These are phyloP conservation scores for Zoysia pacifica DNA, from an alignment of 176 grass and related monocot genomes.

Conservation along the genomic window DNA sequence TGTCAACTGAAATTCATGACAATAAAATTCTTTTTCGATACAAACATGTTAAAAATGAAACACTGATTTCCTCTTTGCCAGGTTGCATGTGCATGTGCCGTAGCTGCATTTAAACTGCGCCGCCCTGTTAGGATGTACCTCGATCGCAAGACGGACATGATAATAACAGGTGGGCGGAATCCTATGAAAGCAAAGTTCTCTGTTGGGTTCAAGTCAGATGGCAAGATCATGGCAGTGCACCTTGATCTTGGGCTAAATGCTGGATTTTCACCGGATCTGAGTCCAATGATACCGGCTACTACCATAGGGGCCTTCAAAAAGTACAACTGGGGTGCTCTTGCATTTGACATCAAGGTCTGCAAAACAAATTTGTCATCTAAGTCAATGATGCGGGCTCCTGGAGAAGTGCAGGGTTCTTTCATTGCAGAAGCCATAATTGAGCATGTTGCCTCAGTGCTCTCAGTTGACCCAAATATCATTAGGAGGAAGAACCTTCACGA, in stretches of 20 bases:
- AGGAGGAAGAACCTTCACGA: conserved; percentile 80
- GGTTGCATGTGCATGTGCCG: conserved; percentile 61
- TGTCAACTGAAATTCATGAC: not conserved
- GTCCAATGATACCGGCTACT: not conserved
- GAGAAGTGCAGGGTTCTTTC: conserved; percentile 82
- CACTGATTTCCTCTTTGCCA: conserved; percentile 20
- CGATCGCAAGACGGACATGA: conserved; percentile 81
- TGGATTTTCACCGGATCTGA: conserved; percentile 41
- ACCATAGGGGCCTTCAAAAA: conserved; percentile 60
- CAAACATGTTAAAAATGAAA: no score
- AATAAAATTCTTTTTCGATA: no score
- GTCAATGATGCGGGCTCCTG: conserved; percentile 72
- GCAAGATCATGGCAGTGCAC: conserved; percentile 68
- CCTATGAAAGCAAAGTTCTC: conserved; percentile 65
- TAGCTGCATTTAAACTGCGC: conserved; percentile 63
- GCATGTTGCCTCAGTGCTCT: conserved; percentile 64
- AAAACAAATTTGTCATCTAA: conserved; percentile 79
- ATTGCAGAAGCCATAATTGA: conserved; percentile 91
- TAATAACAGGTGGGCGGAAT: conserved; percentile 73
- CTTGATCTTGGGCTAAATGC: conserved; percentile 61
- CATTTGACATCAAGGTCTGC: conserved; percentile 68
- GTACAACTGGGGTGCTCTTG: conserved; percentile 81
- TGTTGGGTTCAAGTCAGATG: conserved; percentile 83
- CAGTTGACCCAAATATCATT: conserved; percentile 50
- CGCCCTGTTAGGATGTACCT: conserved; percentile 77